phyloP scores from a whole-genome alignment of 2,329 filamentous ascomycete genomes.

The Aspergillus ibericus region DNA sequence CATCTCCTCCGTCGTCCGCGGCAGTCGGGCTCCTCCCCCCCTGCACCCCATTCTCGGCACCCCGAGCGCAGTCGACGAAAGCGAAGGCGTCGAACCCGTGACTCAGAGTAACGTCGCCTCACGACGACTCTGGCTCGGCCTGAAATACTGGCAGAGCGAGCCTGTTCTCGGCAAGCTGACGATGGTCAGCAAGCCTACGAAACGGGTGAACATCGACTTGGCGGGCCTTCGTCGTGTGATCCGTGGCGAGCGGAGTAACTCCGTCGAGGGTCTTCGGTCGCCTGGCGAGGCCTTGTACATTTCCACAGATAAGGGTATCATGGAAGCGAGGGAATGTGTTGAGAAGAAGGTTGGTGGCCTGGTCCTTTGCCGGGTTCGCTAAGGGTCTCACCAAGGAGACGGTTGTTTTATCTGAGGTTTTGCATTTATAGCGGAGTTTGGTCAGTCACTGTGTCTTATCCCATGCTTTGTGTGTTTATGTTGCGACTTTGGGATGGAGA shows the following conservation, averaged over 20 bases:
- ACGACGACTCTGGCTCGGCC: slow-evolving; percentile 78
- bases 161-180: slow-evolving; percentile 71
- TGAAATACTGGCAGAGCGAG: slow-evolving; percentile 85
- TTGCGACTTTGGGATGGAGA: slow-evolving; percentile 35
- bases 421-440: slow-evolving; percentile 43
- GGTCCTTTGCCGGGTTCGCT: slow-evolving; percentile 67
- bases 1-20: slow-evolving; percentile 75
- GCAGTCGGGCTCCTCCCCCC: slow-evolving; percentile 60
- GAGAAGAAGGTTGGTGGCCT: slow-evolving; percentile 78
- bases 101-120: slow-evolving; percentile 70
- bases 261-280: slow-evolving; percentile 69
- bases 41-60: slow-evolving; percentile 54
- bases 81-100: slow-evolving; percentile 50
- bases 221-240: slow-evolving; percentile 64
- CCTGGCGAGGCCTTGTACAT: slow-evolving; percentile 83
- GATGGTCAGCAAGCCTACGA: slow-evolving; percentile 71
- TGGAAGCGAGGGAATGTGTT: slow-evolving; percentile 81
- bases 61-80: slow-evolving; percentile 42
- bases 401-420: slow-evolving; percentile 22
- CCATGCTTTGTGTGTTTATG: slow-evolving; percentile 26
- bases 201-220: slow-evolving; percentile 67
- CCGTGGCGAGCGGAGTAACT: slow-evolving; percentile 65
- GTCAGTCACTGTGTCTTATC: slow-evolving; percentile 36
- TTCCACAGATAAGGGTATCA: slow-evolving; percentile 71
- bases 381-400: slow-evolving; percentile 5